Conservation (phyloP, 2,329 filamentous ascomycete species). For the Trichoderma sp. region DNA sequence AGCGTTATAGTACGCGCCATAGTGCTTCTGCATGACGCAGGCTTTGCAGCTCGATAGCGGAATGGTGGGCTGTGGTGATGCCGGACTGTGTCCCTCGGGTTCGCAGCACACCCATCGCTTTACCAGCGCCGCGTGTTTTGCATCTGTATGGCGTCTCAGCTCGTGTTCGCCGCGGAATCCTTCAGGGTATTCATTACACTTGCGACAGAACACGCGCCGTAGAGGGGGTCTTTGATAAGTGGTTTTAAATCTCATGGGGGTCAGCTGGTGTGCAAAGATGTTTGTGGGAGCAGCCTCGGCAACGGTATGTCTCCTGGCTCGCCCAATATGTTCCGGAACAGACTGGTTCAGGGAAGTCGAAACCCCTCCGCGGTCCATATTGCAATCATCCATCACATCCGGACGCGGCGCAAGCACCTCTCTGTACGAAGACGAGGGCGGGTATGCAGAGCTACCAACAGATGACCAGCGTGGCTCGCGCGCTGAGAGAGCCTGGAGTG, state of each 20-base stretch:
- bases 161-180: slow-evolving; percentile 93
- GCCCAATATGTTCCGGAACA: slow-evolving; percentile 30
- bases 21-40: slow-evolving; percentile 59
- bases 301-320: slow-evolving; percentile 50
- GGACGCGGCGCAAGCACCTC: slow-evolving; percentile 14
- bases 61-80: slow-evolving; percentile 53
- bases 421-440: slow-evolving; percentile 11
- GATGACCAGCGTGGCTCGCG: slow-evolving; percentile 25
- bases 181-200: slow-evolving; percentile 80
- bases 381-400: slow-evolving; percentile 30
- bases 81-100: slow-evolving; percentile 45
- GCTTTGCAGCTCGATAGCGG: slow-evolving; percentile 61
- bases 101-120: slow-evolving; percentile 62
- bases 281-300: slow-evolving; percentile 52
- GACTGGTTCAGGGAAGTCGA: slow-evolving; percentile 11
- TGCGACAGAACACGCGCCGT: slow-evolving; percentile 73
- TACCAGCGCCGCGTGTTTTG: slow-evolving; percentile 59
- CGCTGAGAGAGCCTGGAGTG: slow-evolving; percentile 1
- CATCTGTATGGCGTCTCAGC: slow-evolving; percentile 68
- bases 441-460: slow-evolving; percentile 18
- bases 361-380: slow-evolving; percentile 5
- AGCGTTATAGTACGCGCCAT: slow-evolving; percentile 63
- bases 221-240: slow-evolving; percentile 61
- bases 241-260: slow-evolving; percentile 42
- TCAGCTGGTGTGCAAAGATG: slow-evolving; percentile 49